A percentile compares a stretch with the other conserved stretches of the same genome.
phyloP scores from a whole-genome alignment of 768 basidiomycete genomes.

The Tulasnella sp. region DNA sequence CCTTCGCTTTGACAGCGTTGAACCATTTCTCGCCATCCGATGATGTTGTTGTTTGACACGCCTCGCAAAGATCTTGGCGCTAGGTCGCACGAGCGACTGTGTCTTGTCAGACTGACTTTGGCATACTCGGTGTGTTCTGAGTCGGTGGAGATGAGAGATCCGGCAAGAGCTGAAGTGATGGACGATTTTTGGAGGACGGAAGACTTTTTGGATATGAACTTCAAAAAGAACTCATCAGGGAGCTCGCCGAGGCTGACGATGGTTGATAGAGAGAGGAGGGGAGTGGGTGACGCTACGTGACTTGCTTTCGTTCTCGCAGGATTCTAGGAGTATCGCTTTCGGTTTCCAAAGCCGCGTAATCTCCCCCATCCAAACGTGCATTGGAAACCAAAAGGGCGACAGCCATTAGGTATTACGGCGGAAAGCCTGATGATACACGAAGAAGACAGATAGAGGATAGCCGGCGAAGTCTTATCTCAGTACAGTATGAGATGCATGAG shows the following conservation, averaged over 20 bases:
- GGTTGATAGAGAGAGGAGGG: constrained; percentile 8
- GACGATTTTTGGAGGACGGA: constrained; percentile 15
- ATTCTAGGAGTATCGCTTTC: no score
- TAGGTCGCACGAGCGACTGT: not conserved
- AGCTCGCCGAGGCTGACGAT: constrained; percentile 17
- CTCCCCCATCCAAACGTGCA: no score
- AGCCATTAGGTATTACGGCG: no score
- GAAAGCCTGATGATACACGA: no score
- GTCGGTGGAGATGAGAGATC: constrained; percentile 8
- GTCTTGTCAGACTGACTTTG: not conserved
- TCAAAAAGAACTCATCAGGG: not conserved
- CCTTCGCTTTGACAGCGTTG: not conserved
- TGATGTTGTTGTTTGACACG: not conserved
- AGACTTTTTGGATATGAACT: not conserved
- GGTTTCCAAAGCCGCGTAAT: no score
- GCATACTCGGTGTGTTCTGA: not conserved
- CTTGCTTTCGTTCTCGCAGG: no score
- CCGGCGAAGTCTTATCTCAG: no score
- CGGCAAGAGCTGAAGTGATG: not conserved
- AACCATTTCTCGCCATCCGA: not conserved
- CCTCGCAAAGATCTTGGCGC: constrained; percentile 6
- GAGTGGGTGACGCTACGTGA: not conserved
- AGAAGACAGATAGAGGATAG: no score
- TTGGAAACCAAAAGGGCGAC: no score
- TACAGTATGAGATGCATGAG: no score